Base-by-base conservation (phyloP, 1,284 basidiomycete genomes). In the Sanghuangporus baumii region DNA sequence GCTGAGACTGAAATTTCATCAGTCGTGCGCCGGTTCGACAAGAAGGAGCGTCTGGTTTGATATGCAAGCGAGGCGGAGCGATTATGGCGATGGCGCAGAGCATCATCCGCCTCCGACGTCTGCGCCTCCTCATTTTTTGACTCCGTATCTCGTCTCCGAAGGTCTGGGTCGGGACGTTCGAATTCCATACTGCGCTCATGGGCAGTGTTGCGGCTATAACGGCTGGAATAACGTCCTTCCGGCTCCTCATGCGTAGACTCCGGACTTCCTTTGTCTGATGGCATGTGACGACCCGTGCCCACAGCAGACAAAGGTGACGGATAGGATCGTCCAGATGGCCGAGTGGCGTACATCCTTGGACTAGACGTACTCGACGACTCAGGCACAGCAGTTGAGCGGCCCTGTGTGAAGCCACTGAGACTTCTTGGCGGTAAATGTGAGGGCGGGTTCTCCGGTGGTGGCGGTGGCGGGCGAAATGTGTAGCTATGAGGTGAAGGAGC, bases 91-190 rank as follows among this genome's bases (percentile, higher is more conserved):
- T 34, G 43, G 57, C 57, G 57, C 57, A 58, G 57, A 46, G 34
- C 57, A 34, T 58, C 57, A 58, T 41, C 57, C 47, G 57, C 57
- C 57, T 58, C 57, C 16, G 31, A 58, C 47, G 57, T 58, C 57
- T 58, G 57, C 57, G 57, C 57, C 57, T 46, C 43, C 34, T 41
- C 57, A 50, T 58, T 58, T 58, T 58, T 58, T 58, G 38, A 50
- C 8, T 50, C 57, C 31, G 31, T 7, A 37, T 31, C 11, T n/a
- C 52, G 52, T n/a, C 52, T 34, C 31, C 36, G 52, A n/a, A 12
- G 31, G 12, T 11, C 31, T 34, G 8, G 52, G 31, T 6, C 31
- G 26, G 26, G 20, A 8, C 20, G 20, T 12, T 52, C 51, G 31
- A 26, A 52, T 7, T 18, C 11, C 23, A n/a, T 52, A n/a, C 20